Conservation (phyloP, 1,284 basidiomycete species). For the Pascua guehoae region DNA sequence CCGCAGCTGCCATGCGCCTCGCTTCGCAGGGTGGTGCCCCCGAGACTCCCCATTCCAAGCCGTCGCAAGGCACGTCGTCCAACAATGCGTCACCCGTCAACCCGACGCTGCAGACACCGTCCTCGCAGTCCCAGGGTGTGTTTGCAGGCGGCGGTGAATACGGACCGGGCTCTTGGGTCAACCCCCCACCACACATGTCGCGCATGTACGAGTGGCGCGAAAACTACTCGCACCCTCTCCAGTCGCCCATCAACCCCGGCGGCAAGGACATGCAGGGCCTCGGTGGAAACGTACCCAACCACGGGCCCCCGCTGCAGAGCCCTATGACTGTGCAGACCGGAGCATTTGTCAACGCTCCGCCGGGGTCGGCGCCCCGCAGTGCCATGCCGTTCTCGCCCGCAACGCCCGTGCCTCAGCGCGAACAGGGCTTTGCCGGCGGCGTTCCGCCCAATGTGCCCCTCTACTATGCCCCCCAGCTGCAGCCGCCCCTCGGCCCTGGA, state of each 20-base stretch:
- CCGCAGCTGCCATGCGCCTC: not conserved
- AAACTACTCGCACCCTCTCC: too few relatives aligned
- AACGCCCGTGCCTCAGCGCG: not conserved
- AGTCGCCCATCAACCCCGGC: not conserved
- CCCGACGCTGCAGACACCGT: conserved; percentile 16
- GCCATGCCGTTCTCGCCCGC: not conserved
- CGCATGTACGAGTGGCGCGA: conserved; percentile 10
- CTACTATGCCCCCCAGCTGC: conserved; percentile 4
- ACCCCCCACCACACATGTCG: conserved; percentile 4
- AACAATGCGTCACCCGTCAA: conserved; percentile 11
- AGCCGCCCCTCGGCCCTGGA: too few relatives aligned
- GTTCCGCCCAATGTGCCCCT: not conserved
- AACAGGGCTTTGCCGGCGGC: too few relatives aligned
- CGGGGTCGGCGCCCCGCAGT: not conserved
- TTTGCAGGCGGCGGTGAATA: too few relatives aligned
- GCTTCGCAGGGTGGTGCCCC: too few relatives aligned
- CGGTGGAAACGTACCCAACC: not conserved
- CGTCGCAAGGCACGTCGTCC: conserved; percentile 8
- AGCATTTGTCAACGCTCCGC: not conserved
- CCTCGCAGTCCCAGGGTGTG: conserved; percentile 4
- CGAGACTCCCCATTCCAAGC: conserved; percentile 7
- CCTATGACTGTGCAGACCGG: conserved; percentile 2
- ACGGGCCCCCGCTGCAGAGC: conserved; percentile 2
- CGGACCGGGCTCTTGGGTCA: not conserved
- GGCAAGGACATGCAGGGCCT: too few relatives aligned